Conservation (phyloP, 352 stramenopile species). For the Saprolegnia parasitica region DNA sequence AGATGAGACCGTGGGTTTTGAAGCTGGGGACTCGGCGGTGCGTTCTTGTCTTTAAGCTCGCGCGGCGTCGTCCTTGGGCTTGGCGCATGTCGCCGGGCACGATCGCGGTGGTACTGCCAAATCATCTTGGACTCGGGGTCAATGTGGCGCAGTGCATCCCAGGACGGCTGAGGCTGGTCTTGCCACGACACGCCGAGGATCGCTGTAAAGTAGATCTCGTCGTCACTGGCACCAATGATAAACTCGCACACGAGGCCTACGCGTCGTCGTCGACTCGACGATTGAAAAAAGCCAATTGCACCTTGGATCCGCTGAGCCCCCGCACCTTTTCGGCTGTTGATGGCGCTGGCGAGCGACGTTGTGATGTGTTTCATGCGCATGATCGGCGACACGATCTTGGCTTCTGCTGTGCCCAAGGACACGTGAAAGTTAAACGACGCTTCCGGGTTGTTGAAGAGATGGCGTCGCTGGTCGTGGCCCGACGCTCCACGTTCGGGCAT, state of each 20-base stretch:
- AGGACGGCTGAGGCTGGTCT: constrained; percentile 6
- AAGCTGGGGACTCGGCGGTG: background rate
- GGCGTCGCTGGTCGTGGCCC: background rate
- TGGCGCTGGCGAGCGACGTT: background rate
- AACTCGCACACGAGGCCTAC: constrained; percentile 26
- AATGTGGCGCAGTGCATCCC: constrained; percentile 11
- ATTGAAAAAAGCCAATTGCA: background rate
- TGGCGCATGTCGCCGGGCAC: background rate
- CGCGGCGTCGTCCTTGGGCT: background rate
- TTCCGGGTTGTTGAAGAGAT: constrained; percentile 14
- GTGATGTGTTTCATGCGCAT: constrained; percentile 26
- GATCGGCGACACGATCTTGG: constrained; percentile 23
- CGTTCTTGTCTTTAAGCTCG: background rate
- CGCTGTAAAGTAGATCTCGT: constrained; percentile 21
- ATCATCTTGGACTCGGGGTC: constrained; percentile 27
- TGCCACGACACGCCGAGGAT: constrained; percentile 21
- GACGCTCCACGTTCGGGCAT: background rate
- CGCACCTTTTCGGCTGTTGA: constrained; percentile 18
- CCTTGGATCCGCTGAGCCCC: constrained; percentile 2
- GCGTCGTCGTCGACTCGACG: background rate
- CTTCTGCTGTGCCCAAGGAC: constrained; percentile 1
- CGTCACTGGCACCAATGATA: constrained; percentile 18
- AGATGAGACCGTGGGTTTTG: constrained; percentile 21
- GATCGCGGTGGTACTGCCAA: constrained; percentile 16
- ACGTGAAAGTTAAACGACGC: constrained; percentile 21